Evolutionary conservation across 108 stramenopile genomes (phyloP).

Genomic region (Nitzschia palea): DNA sequence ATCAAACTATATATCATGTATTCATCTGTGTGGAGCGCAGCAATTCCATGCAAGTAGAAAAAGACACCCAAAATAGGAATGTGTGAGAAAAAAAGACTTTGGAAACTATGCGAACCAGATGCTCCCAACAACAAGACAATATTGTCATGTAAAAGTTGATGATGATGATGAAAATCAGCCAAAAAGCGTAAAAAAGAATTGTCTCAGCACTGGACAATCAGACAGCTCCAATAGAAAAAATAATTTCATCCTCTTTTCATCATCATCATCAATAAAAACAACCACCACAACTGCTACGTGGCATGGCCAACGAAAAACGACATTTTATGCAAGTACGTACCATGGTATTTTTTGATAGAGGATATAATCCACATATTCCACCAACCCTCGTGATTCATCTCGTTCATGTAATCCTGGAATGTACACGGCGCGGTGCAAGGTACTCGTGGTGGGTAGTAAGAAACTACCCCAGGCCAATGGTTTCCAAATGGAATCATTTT

Average conservation of each 20-base stretch:
- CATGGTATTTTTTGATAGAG: constrained; percentile 4
- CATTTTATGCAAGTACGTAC: no score
- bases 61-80: no score
- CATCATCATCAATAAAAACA: not conserved
- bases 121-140: not conserved
- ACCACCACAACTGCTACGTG: not conserved
- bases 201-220: constrained; percentile 25
- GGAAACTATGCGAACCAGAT: no score
- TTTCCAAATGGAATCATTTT: constrained; percentile 28
- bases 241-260: constrained; percentile 25
- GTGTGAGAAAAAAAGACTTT: no score
- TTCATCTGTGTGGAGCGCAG: no score
- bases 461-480: constrained; percentile 35
- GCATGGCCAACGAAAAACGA: no score
- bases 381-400: not conserved
- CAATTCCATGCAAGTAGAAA: no score
- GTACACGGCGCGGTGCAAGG: constrained; percentile 51
- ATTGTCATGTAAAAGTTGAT: not conserved
- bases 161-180: constrained; percentile 15
- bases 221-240: constrained; percentile 41
- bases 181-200: constrained; percentile 24
- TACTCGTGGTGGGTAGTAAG: constrained; percentile 46
- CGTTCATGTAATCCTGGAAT: constrained; percentile 45
- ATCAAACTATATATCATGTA: no score
- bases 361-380: constrained; percentile 20